Conservation (phyloP, 202 grass and related monocot genomes). For the Brachypodium distachyon region DNA sequence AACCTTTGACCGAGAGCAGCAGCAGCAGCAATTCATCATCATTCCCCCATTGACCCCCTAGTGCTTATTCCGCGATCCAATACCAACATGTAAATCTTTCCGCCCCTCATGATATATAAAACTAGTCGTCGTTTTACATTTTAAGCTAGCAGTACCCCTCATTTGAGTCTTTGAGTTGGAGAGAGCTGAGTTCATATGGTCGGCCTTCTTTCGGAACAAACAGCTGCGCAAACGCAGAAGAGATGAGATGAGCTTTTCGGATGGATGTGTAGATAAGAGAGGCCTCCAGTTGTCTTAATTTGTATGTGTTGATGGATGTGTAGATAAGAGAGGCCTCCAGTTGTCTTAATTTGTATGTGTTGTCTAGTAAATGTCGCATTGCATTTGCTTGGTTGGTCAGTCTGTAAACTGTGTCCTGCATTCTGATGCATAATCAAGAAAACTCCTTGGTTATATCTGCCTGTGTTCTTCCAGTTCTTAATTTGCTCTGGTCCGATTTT, state of each 20-base stretch:
- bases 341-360: not conserved
- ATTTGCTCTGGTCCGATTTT: too few relatives aligned
- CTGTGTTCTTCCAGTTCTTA: too few relatives aligned
- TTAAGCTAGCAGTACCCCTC: slow-evolving; percentile 17
- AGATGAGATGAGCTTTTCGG: too few relatives aligned
- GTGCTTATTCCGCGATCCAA: not conserved
- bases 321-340: slow-evolving; percentile 32
- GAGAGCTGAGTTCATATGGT: not conserved
- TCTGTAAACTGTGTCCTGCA: slow-evolving; percentile 34
- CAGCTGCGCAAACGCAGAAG: slow-evolving; percentile 30
- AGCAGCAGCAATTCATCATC: not conserved
- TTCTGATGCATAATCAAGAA: slow-evolving; percentile 25
- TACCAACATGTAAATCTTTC: slow-evolving; percentile 37
- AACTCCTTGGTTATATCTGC: too few relatives aligned
- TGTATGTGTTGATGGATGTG: slow-evolving; percentile 18
- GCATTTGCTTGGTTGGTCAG: slow-evolving; percentile 2
- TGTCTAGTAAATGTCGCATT: slow-evolving; percentile 2
- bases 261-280: slow-evolving; percentile 45
- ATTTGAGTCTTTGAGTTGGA: not conserved
- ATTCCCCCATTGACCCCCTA: slow-evolving; percentile 28
- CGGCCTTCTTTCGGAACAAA: slow-evolving; percentile 29
- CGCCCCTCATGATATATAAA: slow-evolving; percentile 1
- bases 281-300: not conserved
- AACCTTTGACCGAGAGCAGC: slow-evolving; percentile 46
- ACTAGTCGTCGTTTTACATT: slow-evolving; percentile 29